A percentile compares a stretch with the other conserved stretches of the same genome.
phyloP scores from a whole-genome alignment of 345 rosid genomes.

The Eucalyptus pauciflora region DNA sequence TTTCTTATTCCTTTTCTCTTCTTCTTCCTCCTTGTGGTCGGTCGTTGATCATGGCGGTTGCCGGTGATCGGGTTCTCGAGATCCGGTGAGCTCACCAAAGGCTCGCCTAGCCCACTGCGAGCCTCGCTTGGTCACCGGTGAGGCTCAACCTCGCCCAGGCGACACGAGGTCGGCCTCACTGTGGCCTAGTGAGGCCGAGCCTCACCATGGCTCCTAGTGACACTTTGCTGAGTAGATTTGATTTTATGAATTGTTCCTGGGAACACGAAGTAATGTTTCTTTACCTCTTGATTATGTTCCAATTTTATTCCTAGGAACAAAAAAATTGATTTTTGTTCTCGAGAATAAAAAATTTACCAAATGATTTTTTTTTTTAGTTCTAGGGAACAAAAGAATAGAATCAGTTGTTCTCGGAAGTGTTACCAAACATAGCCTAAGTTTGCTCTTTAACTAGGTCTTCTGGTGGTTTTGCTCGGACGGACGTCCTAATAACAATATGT shows the following conservation, averaged over 20 bases:
- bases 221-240: too few relatives aligned
- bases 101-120: fast-evolving
- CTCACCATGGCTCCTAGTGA: too few relatives aligned
- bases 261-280: fast-evolving
- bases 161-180: fast-evolving
- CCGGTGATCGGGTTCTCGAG: fast-evolving
- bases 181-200: too few relatives aligned
- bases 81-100: too few relatives aligned
- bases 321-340: too few relatives aligned
- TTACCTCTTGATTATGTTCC: fast-evolving
- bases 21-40: fast-evolving
- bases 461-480: fast-evolving
- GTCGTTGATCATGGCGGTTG: fast-evolving
- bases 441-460: too few relatives aligned
- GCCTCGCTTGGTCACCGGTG: fast-evolving
- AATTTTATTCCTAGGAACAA: fast-evolving
- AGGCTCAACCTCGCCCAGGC: fast-evolving
- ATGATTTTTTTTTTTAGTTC: too few relatives aligned
- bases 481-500: too few relatives aligned
- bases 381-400: too few relatives aligned
- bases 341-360: too few relatives aligned
- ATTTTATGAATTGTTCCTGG: fast-evolving
- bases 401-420: fast-evolving
- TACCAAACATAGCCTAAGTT: too few relatives aligned
- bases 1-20: too few relatives aligned